A percentile compares a stretch with the other conserved stretches of the same genome.
Conservation (phyloP, 2,329 filamentous ascomycete genomes). For the Zymoseptoria passerinii region DNA sequence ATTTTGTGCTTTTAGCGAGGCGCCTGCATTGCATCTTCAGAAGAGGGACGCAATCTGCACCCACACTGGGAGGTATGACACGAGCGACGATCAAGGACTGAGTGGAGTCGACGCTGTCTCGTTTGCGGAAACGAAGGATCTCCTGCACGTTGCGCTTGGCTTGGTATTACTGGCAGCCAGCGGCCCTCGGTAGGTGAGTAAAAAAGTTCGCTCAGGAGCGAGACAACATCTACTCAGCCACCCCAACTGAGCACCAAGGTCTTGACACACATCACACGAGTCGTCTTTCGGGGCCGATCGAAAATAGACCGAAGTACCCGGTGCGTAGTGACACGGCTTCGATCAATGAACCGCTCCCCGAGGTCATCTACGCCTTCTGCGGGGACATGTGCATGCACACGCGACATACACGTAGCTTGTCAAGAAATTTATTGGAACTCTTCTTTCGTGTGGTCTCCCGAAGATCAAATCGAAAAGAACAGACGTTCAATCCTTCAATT, state of each 20-base stretch:
- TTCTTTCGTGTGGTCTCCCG: background rate
- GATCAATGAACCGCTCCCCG: background rate
- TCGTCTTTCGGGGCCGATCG: background rate
- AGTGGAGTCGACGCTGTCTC: background rate
- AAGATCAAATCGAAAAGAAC: too few relatives aligned
- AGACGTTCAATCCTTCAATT: too few relatives aligned
- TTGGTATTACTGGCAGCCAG: background rate
- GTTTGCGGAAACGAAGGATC: background rate
- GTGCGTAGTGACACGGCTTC: background rate
- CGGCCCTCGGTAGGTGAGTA: background rate
- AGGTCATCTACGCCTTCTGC: background rate
- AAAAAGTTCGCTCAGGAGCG: background rate
- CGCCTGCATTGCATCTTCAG: background rate
- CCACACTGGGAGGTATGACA: background rate
- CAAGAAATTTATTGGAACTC: background rate
- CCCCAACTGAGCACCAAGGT: background rate
- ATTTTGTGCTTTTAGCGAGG: background rate
- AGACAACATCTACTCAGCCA: background rate
- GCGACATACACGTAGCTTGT: background rate
- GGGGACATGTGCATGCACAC: background rate
- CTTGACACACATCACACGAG: background rate
- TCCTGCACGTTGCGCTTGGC: background rate
- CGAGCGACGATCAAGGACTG: background rate
- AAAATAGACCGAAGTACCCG: background rate
- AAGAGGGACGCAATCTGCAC: background rate